phyloP scores from a whole-genome alignment of 495 filamentous ascomycete species.

The Podospora fimiseda region DNA sequence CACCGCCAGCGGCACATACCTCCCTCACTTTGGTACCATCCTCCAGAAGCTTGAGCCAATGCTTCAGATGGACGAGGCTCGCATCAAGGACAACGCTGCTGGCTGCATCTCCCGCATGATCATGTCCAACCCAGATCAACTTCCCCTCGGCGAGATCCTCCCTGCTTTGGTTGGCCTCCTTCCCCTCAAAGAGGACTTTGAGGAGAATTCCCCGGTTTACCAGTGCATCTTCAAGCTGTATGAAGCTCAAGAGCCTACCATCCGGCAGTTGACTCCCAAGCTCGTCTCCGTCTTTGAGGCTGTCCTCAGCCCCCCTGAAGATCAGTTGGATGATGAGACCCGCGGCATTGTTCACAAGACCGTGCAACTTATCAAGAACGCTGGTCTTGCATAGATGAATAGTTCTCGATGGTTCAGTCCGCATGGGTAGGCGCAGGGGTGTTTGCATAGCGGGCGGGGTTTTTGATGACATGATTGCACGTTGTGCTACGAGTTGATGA shows the following conservation, averaged over 20 bases:
- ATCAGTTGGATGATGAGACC: conserved; percentile 79
- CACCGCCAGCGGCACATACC: conserved; percentile 60
- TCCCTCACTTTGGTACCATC: conserved; percentile 68
- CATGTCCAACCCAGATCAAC: conserved; percentile 65
- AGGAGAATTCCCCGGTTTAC: conserved; percentile 92
- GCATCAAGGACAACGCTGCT: conserved; percentile 86
- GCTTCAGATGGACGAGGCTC: conserved; percentile 64
- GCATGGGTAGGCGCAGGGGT: no score
- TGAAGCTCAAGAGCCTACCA: conserved; percentile 61
- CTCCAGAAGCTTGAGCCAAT: conserved; percentile 78
- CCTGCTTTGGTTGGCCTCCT: conserved; percentile 72
- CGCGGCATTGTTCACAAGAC: conserved; percentile 38
- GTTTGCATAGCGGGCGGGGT: no score
- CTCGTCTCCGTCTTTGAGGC: conserved; percentile 74
- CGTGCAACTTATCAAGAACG: conserved; percentile 23
- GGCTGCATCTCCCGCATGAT: conserved; percentile 93
- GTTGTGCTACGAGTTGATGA: no score
- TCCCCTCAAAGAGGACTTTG: conserved; percentile 88
- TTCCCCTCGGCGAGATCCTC: conserved; percentile 74
- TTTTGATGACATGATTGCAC: no score
- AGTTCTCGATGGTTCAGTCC: no score
- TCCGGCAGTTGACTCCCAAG: conserved; percentile 67
- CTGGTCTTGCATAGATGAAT: no score
- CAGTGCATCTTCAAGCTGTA: conserved; percentile 83
- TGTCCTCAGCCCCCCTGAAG: conserved; percentile 69